Percentiles rank a stretch among this genome's conserved stretches.
These are phyloP conservation scores for Metarhizium sp. DNA, from an alignment of 2,329 filamentous ascomycete species.

Conservation along the genomic window DNA sequence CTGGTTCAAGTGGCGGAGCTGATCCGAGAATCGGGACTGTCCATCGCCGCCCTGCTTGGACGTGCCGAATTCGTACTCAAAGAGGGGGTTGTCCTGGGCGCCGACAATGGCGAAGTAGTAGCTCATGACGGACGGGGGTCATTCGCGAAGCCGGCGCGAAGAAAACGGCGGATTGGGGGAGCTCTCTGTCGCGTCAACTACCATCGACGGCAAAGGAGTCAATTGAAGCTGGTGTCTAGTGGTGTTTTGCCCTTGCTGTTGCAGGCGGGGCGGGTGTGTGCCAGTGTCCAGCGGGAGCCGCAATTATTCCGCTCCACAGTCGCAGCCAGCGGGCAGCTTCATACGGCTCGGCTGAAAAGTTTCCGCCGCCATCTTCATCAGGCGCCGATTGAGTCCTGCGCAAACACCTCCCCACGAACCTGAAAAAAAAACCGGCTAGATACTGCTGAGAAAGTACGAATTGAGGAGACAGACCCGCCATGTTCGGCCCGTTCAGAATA, in stretches of 20 bases:
- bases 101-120: slow-evolving; percentile 98
- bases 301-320: slow-evolving; percentile 5
- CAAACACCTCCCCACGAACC: too few species aligned
- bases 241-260: not conserved
- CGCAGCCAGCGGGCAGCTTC: not conserved
- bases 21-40: slow-evolving; percentile 75
- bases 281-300: not conserved
- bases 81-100: slow-evolving; percentile 89
- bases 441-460: too few species aligned
- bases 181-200: not conserved
- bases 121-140: slow-evolving; percentile 55
- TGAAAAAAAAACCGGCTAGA: too few species aligned
- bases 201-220: too few species aligned
- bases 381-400: too few species aligned
- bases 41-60: slow-evolving; percentile 95
- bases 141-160: slow-evolving; percentile 1
- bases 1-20: slow-evolving; percentile 89
- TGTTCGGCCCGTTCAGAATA: slow-evolving; percentile 79
- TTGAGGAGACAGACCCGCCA: slow-evolving; percentile 27
- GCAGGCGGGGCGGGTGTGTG: too few species aligned
- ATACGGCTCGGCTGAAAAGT: not conserved
- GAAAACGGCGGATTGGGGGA: not conserved
- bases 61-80: slow-evolving; percentile 94
- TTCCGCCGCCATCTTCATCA: not conserved
- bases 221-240: too few species aligned